A percentile compares a stretch with the other conserved stretches of the same genome.
Conservation (phyloP, 768 basidiomycete genomes). For the Boletus edulis region DNA sequence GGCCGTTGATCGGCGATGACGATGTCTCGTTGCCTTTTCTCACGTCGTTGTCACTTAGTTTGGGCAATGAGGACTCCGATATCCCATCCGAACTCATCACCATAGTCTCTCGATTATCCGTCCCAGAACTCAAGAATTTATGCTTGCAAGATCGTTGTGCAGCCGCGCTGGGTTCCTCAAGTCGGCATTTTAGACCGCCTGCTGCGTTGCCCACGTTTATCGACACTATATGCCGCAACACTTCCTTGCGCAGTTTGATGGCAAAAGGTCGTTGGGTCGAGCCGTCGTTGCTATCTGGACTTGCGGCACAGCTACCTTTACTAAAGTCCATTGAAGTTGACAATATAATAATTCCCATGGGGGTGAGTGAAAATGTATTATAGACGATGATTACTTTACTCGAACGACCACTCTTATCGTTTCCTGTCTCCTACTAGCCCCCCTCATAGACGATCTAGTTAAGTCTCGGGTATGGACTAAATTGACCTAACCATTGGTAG, state of each 20-base stretch:
- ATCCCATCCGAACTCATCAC: constrained; percentile 60
- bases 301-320: constrained; percentile 13
- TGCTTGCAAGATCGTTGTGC: constrained; percentile 43
- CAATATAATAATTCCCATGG: not conserved
- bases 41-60: constrained; percentile 44
- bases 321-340: constrained; percentile 15
- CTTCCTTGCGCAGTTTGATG: constrained; percentile 10
- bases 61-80: constrained; percentile 56
- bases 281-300: constrained; percentile 6
- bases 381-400: constrained; percentile 1
- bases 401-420: constrained; percentile 1
- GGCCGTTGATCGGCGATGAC: constrained; percentile 25
- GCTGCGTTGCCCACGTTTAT: constrained; percentile 33
- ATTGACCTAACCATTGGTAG: constrained; percentile 2
- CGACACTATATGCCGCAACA: constrained; percentile 3
- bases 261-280: constrained; percentile 30
- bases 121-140: constrained; percentile 48
- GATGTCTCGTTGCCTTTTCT: constrained; percentile 46
- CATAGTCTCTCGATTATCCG: constrained; percentile 48
- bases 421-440: not conserved
- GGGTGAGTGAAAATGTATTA: constrained; percentile 9
- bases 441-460: not conserved
- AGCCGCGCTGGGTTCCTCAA: not conserved
- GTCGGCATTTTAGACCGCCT: constrained; percentile 31
- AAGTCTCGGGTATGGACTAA: constrained; percentile 1